Evolutionary conservation across 2,329 filamentous ascomycete genomes (phyloP).

Genomic region (Epichloe hybrida): DNA sequence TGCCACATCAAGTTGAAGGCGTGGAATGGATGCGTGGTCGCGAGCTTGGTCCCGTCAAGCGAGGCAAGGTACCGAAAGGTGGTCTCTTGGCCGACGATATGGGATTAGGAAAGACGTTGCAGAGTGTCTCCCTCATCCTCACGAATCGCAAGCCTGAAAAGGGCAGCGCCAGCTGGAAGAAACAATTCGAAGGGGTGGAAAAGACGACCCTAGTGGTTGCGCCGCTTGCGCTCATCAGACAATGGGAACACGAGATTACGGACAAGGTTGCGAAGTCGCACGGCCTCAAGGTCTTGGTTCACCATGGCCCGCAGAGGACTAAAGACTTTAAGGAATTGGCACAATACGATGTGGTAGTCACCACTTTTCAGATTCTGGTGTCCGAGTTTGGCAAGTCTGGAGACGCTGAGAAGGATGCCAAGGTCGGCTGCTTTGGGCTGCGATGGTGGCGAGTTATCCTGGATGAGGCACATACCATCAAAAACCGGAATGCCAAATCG

Average conservation of each 20-base stretch:
- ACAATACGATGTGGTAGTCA: slow-evolving; percentile 88
- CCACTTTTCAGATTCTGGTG: slow-evolving; percentile 89
- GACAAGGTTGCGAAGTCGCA: slow-evolving; percentile 62
- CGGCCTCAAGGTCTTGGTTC: slow-evolving; percentile 67
- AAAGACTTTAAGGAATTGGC: slow-evolving; percentile 66
- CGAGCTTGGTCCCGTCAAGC: slow-evolving; percentile 75
- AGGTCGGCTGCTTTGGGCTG: slow-evolving; percentile 77
- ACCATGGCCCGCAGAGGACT: slow-evolving; percentile 77
- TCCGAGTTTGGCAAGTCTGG: slow-evolving; percentile 71
- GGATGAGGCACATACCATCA: slow-evolving; percentile 96
- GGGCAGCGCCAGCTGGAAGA: slow-evolving; percentile 47
- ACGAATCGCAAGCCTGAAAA: slow-evolving; percentile 59
- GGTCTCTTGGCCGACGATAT: slow-evolving; percentile 95
- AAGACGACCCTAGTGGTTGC: slow-evolving; percentile 85
- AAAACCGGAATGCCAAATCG: slow-evolving; percentile 91
- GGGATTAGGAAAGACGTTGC: slow-evolving; percentile 92
- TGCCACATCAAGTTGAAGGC: slow-evolving; percentile 90
- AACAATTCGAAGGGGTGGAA: slow-evolving; percentile 53
- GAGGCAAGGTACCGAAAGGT: slow-evolving; percentile 70
- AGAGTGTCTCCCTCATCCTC: slow-evolving; percentile 80
- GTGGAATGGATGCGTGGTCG: slow-evolving; percentile 92
- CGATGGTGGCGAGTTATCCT: slow-evolving; percentile 94
- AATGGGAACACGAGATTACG: slow-evolving; percentile 91
- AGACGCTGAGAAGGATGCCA: slow-evolving; percentile 44
- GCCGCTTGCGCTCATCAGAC: slow-evolving; percentile 83